Conservation (phyloP, 2,329 filamentous ascomycete genomes). For the Hymenoscyphus fructigenus region DNA sequence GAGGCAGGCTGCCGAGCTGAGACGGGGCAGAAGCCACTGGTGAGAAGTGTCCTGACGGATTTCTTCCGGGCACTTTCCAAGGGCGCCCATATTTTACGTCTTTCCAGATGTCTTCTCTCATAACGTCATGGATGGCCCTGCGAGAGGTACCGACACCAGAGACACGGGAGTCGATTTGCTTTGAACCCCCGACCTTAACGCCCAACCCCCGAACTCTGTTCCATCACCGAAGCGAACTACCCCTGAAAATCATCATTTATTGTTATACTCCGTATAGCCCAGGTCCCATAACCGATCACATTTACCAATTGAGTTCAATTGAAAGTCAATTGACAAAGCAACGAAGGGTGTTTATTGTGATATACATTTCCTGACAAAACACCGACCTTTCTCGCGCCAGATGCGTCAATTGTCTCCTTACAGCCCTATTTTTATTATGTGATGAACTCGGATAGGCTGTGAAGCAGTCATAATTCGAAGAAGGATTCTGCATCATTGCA, state of each 20-base stretch:
- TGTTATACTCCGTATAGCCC: not conserved
- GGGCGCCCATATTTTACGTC: not conserved
- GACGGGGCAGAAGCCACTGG: not conserved
- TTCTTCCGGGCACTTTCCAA: not conserved
- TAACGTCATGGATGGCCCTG: slow-evolving; percentile 13
- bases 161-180: slow-evolving; percentile 14
- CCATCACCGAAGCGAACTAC: slow-evolving; percentile 2
- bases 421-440: not conserved
- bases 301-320: not conserved
- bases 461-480: slow-evolving; percentile 4
- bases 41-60: slow-evolving; percentile 4
- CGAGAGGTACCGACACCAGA: slow-evolving; percentile 10
- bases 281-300: not conserved
- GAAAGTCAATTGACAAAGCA: not conserved
- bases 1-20: slow-evolving; percentile 3
- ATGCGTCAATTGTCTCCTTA: not conserved
- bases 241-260: not conserved
- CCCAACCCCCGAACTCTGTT: slow-evolving; percentile 5
- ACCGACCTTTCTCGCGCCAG: not conserved
- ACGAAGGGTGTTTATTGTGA: not conserved
- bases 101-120: slow-evolving; percentile 2
- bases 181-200: slow-evolving; percentile 5
- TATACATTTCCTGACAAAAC: not conserved
- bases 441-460: not conserved
- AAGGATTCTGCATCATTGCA: slow-evolving; percentile 1